Evolutionary conservation across 345 rosid genomes (phyloP).

Genomic region (Draba incana): DNA sequence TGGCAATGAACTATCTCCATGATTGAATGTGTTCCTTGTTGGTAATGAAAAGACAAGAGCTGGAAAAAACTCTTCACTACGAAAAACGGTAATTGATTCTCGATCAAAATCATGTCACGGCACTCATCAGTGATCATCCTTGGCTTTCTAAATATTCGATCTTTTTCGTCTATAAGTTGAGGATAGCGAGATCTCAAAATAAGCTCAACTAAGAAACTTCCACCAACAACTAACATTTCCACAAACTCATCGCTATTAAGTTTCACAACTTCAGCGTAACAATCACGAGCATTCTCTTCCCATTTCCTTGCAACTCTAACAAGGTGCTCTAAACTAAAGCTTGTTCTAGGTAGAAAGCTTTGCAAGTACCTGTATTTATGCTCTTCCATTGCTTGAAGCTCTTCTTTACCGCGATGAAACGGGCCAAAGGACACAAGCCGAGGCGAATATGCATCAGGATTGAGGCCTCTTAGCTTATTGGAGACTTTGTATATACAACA

Average conservation of each 20-base stretch:
- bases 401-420: conserved; percentile 32
- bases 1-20: conserved; percentile 31
- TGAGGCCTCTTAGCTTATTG: conserved; percentile 28
- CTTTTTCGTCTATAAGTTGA: conserved; percentile 19
- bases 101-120: conserved; percentile 35
- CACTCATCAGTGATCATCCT: conserved; percentile 40
- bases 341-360: conserved; percentile 32
- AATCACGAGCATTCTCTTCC: conserved; percentile 39
- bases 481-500: conserved; percentile 42
- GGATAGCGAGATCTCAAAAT: conserved; percentile 31
- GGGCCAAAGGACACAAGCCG: conserved; percentile 33
- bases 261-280: conserved; percentile 41
- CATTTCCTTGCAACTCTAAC: conserved; percentile 21
- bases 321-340: conserved; percentile 23
- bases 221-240: conserved; percentile 44
- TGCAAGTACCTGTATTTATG: conserved; percentile 43
- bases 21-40: conserved; percentile 34
- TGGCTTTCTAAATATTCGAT: conserved; percentile 42
- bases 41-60: conserved; percentile 30
- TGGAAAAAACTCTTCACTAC: neutral
- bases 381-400: conserved; percentile 37
- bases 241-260: conserved; percentile 34
- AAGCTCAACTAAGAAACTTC: conserved; percentile 43
- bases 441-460: conserved; percentile 36
- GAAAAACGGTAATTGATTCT: conserved; percentile 35